Evolutionary conservation across 2,329 filamentous ascomycete species (phyloP).

Genomic region (Mycosphaerella sp.): DNA sequence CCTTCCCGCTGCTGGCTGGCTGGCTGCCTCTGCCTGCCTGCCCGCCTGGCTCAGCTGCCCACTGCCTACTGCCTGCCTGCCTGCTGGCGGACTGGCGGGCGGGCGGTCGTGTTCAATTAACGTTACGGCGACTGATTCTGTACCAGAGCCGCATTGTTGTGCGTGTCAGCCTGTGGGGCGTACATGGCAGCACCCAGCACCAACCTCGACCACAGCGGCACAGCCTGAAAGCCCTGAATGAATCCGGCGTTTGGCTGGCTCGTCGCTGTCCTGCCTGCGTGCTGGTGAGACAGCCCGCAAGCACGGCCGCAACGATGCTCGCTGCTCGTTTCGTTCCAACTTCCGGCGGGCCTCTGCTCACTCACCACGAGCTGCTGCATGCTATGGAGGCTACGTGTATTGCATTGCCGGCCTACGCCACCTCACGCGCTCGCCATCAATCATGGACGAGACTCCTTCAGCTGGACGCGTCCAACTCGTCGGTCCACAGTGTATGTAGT

Average conservation of each 20-base stretch:
- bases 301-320: not conserved
- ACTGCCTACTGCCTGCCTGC: too few species aligned
- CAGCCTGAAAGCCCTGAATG: too few species aligned
- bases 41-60: too few species aligned
- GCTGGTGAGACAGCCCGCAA: not conserved
- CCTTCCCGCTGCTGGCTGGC: not conserved
- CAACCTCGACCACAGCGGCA: slow-evolving; percentile 2
- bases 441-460: too few species aligned
- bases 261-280: not conserved
- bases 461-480: slow-evolving; percentile 6
- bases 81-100: not conserved
- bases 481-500: slow-evolving; percentile 16
- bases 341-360: too few species aligned
- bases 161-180: slow-evolving; percentile 3
- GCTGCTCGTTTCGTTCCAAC: not conserved
- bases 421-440: not conserved
- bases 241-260: slow-evolving; percentile 1
- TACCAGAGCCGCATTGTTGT: slow-evolving; percentile 2
- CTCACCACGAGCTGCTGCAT: not conserved
- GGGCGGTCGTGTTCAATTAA: slow-evolving; percentile 1
- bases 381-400: too few species aligned
- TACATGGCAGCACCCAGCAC: not conserved
- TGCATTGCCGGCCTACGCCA: not conserved
- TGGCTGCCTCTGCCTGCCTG: too few species aligned
- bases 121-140: slow-evolving; percentile 4